phyloP scores from a whole-genome alignment of 257 asterid species.

The Cruciata laevipes region DNA sequence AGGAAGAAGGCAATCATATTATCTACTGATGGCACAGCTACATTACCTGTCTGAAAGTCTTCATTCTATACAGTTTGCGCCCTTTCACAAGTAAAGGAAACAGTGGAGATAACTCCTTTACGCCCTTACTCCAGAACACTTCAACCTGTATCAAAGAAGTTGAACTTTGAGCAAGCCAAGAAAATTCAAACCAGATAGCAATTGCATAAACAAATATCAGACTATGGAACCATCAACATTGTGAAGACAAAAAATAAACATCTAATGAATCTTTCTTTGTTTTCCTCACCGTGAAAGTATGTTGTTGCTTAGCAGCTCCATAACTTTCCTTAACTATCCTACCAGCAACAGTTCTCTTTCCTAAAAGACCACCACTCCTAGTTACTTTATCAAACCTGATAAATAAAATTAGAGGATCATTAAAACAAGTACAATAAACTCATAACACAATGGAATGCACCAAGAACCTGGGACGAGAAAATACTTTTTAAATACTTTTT shows the following conservation, averaged over 20 bases:
- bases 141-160: slow-evolving; percentile 40
- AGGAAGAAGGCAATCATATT: neutral
- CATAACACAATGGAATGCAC: neutral
- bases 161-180: neutral
- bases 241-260: neutral
- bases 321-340: slow-evolving; percentile 71
- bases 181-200: slow-evolving; percentile 9
- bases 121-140: slow-evolving; percentile 71
- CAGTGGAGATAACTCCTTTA: slow-evolving; percentile 46
- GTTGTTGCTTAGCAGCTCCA: slow-evolving; percentile 75
- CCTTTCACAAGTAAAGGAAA: slow-evolving; percentile 74
- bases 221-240: neutral
- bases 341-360: slow-evolving; percentile 63
- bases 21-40: neutral
- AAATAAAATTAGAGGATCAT: slow-evolving; percentile 5
- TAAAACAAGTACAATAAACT: neutral
- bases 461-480: neutral
- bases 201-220: neutral
- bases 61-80: slow-evolving; percentile 58
- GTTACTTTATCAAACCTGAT: slow-evolving; percentile 42
- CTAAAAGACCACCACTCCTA: slow-evolving; percentile 35
- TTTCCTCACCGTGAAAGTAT: slow-evolving; percentile 65
- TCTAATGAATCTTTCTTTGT: slow-evolving; percentile 4
- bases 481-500: slow-evolving; percentile 54
- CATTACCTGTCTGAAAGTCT: slow-evolving; percentile 64